Evolutionary conservation across 2,329 filamentous ascomycete species (phyloP).

Genomic region (Colletotrichum liriopes): DNA sequence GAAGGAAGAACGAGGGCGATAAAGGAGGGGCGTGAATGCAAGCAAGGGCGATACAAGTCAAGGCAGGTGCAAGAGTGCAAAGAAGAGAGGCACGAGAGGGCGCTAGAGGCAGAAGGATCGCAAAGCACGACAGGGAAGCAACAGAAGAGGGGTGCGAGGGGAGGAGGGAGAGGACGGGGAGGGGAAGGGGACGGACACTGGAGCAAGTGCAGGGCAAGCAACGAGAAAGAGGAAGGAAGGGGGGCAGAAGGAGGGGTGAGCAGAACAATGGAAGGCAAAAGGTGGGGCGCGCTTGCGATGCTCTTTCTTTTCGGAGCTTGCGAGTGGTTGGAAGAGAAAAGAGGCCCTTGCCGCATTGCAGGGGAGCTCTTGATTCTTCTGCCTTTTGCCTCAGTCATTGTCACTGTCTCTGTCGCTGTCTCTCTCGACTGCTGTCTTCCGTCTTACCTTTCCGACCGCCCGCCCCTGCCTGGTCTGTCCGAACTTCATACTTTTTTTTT

Average conservation of each 20-base stretch:
- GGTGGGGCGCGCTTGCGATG: conserved; percentile 20
- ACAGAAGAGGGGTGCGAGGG: not conserved
- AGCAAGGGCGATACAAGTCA: conserved; percentile 28
- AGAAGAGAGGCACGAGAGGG: conserved; percentile 17
- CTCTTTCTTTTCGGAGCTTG: conserved; percentile 39
- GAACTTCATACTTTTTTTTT: not conserved
- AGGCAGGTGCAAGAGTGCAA: conserved; percentile 5
- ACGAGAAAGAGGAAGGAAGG: not conserved
- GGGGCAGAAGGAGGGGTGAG: conserved; percentile 14
- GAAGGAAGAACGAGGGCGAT: conserved; percentile 15
- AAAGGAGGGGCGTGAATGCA: conserved; percentile 30
- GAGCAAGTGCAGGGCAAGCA: not conserved
- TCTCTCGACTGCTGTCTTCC: not conserved
- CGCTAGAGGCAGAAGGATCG: conserved; percentile 25
- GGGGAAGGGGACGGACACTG: conserved; percentile 2
- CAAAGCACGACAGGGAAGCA: conserved; percentile 32
- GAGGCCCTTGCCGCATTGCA: conserved; percentile 18
- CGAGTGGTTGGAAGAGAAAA: conserved; percentile 34
- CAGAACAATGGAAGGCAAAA: not conserved
- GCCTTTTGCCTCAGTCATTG: conserved; percentile 11
- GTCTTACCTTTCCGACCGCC: conserved; percentile 8
- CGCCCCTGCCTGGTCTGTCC: conserved; percentile 1
- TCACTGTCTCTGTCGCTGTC: not conserved
- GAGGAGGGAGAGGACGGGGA: not conserved
- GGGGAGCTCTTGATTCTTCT: conserved; percentile 29